Percentiles rank a stretch among this genome's conserved stretches.
phyloP scores from a whole-genome alignment of 2,329 filamentous ascomycete genomes.

The Biscogniauxia mediterranea region DNA sequence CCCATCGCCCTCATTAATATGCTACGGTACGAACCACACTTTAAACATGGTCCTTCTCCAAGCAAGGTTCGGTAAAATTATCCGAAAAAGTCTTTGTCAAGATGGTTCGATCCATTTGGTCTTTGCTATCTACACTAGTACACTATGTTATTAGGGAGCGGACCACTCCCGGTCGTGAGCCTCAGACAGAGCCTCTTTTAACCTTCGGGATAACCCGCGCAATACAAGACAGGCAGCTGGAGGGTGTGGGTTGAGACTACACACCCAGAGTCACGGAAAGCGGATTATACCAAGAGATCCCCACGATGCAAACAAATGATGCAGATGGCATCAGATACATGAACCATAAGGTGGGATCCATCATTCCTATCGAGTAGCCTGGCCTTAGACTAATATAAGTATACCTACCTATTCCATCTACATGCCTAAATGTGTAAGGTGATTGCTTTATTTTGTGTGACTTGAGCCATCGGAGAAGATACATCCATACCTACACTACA shows the following conservation, averaged over 20 bases:
- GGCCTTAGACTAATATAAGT: not conserved
- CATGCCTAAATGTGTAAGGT: too few relatives aligned
- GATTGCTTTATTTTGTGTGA: too few relatives aligned
- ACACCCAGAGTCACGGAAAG: not conserved
- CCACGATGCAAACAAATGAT: not conserved
- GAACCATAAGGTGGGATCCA: not conserved
- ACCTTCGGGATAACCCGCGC: not conserved
- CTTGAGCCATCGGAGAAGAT: too few relatives aligned
- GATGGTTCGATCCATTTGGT: not conserved
- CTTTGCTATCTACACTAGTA: not conserved
- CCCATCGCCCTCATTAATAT: not conserved
- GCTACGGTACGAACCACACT: not conserved
- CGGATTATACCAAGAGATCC: not conserved
- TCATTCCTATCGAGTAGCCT: not conserved
- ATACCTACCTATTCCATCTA: not conserved
- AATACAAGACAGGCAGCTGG: not conserved
- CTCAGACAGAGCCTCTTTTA: not conserved
- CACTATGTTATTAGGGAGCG: not conserved
- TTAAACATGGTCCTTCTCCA: not conserved
- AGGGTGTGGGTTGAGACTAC: too few relatives aligned
- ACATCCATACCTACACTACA: too few relatives aligned
- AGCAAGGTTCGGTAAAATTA: not conserved
- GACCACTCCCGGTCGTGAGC: not conserved
- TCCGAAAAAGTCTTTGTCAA: not conserved
- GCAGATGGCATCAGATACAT: not conserved